Percentiles rank a stretch among this genome's conserved stretches.
phyloP scores from a whole-genome alignment of 1,284 basidiomycete genomes.

The Ceratobasidium sp. region DNA sequence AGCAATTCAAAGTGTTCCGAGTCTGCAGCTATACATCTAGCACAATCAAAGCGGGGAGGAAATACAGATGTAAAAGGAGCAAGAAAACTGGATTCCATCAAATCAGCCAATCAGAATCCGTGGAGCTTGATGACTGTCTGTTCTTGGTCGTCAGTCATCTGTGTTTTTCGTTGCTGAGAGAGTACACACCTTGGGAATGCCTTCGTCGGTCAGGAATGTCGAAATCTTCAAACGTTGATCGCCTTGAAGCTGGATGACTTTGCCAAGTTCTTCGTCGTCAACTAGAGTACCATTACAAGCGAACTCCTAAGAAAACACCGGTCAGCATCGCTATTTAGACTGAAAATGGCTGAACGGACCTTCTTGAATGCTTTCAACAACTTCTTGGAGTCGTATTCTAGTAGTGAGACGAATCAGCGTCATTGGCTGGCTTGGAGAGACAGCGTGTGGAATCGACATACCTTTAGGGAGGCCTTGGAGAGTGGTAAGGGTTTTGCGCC shows the following conservation, averaged over 20 bases:
- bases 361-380: slow-evolving; percentile 99
- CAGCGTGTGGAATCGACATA: slow-evolving; percentile 61
- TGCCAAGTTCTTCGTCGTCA: slow-evolving; percentile 95
- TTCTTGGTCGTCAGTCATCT: slow-evolving; percentile 1
- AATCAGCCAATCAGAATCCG: slow-evolving; percentile 72
- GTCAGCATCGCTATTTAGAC: neutral
- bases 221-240: slow-evolving; percentile 96
- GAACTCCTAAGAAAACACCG: slow-evolving; percentile 78
- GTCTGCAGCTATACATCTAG: slow-evolving; percentile 26
- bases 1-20: neutral
- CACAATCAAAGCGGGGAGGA: slow-evolving; percentile 26
- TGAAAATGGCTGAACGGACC: slow-evolving; percentile 60
- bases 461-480: slow-evolving; percentile 96
- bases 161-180: neutral
- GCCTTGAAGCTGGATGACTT: slow-evolving; percentile 99
- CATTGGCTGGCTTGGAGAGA: neutral
- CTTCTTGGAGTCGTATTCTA: slow-evolving; percentile 98
- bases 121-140: slow-evolving; percentile 82
- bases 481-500: slow-evolving; percentile 98
- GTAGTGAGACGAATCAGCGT: slow-evolving; percentile 10
- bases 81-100: slow-evolving; percentile 34
- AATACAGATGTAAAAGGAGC: slow-evolving; percentile 13
- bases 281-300: slow-evolving; percentile 99
- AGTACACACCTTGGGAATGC: slow-evolving; percentile 66
- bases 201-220: slow-evolving; percentile 85